Evolutionary conservation across 805 yeast species (phyloP).

Genomic region (Wickerhamiella dianesei): DNA sequence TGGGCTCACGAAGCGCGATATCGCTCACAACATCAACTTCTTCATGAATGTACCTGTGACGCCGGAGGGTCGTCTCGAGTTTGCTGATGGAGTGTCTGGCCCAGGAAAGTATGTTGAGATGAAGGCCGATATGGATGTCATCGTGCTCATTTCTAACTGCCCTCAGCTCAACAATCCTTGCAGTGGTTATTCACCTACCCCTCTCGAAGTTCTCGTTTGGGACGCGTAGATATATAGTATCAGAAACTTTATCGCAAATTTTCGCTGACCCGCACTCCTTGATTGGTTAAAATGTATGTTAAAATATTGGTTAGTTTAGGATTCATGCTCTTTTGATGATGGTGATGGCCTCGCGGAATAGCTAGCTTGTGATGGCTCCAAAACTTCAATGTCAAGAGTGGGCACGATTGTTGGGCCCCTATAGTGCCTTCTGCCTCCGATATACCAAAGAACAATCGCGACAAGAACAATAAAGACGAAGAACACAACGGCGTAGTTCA

Average conservation of each 20-base stretch:
- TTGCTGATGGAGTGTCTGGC: slow-evolving; percentile 7
- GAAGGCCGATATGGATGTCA: slow-evolving; percentile 5
- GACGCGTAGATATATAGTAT: too few species aligned
- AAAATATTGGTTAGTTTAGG: too few species aligned
- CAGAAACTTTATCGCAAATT: too few species aligned
- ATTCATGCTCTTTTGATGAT: too few species aligned
- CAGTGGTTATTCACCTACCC: slow-evolving; percentile 9
- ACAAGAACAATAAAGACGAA: slow-evolving; percentile 14
- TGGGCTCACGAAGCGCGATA: slow-evolving; percentile 8
- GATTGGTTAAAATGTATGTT: too few species aligned
- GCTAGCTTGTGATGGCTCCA: neutral
- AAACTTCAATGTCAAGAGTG: neutral
- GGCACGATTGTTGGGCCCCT: slow-evolving; percentile 3
- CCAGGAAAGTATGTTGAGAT: slow-evolving; percentile 10
- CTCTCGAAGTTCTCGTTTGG: slow-evolving; percentile 7
- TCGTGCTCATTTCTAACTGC: slow-evolving; percentile 8
- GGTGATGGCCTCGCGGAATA: too few species aligned
- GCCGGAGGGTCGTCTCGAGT: slow-evolving; percentile 6
- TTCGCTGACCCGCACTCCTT: too few species aligned
- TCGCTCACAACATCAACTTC: slow-evolving; percentile 9
- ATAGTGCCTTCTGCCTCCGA: slow-evolving; percentile 14
- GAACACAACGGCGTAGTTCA: slow-evolving; percentile 21
- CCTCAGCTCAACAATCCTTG: slow-evolving; percentile 10
- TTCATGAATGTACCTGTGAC: slow-evolving; percentile 9
- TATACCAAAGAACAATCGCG: slow-evolving; percentile 11